phyloP scores from a whole-genome alignment of 192 early-diverging fungal species.

The Rhizoclosmatium sp. region DNA sequence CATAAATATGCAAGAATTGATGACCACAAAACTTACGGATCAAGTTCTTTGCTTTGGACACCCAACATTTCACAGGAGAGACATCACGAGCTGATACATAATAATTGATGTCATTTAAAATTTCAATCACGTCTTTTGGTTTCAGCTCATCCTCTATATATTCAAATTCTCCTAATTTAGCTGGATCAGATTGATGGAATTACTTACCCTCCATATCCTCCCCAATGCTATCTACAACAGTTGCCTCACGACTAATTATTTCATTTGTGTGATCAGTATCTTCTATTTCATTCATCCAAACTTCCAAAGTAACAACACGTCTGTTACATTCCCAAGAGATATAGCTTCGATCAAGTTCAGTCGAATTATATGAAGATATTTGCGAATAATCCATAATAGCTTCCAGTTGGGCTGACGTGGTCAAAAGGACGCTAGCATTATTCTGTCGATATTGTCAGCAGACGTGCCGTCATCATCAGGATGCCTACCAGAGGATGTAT shows the following conservation, averaged over 20 bases:
- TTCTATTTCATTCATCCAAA: not conserved
- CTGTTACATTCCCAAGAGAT: not conserved
- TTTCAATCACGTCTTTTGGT: slow-evolving; percentile 33
- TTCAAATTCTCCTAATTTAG: not conserved
- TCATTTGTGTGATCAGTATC: not conserved
- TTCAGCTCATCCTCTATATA: not conserved
- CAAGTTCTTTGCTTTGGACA: slow-evolving; percentile 29
- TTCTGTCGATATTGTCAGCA: no score
- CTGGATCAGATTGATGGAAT: not conserved
- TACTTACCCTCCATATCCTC: not conserved
- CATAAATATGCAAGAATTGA: not conserved
- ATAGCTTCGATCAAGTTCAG: no score
- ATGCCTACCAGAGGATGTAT: not conserved
- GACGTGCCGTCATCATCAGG: no score
- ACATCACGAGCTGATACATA: slow-evolving; percentile 25
- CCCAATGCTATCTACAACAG: not conserved
- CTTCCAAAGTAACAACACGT: not conserved
- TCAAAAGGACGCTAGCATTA: no score
- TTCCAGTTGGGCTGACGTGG: not conserved
- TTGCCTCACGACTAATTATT: not conserved
- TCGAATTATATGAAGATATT: not conserved
- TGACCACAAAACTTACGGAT: slow-evolving; percentile 28
- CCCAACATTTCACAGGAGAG: slow-evolving; percentile 28
- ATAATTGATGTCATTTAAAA: slow-evolving; percentile 32
- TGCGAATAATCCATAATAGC: not conserved